Evolutionary conservation across 345 rosid species (phyloP), one percentile per base, ranked within the genome.

Genomic region (Arabidopsis suecica): DNA sequence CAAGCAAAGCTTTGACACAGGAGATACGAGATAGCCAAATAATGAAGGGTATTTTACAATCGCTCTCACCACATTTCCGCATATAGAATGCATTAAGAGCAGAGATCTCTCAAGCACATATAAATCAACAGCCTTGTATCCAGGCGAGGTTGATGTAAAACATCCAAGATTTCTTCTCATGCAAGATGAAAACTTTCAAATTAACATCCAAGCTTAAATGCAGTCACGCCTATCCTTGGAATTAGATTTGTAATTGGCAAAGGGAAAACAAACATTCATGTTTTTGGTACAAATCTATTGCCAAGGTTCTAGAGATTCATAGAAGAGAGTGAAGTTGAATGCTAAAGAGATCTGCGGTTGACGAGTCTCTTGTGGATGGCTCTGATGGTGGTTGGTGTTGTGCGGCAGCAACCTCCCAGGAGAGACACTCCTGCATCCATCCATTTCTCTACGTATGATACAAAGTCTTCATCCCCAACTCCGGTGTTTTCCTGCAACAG

Each of bases 41-140:
- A 16, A 16, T 16, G 18, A 16, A 28, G 32, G 32, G 32, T 28
- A 28, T 28, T 3, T 3, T 28, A 4, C 32, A 33, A 33, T 58
- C 48, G 33, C 33, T 47, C 80, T 82, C 84, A 95, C 98, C 97
- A 95, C 99, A 80, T 95, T 86, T 71, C 98, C 98, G 49, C 99
- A 95, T 6, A 91, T 85, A 45, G 96, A 95, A 83, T 93, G 98
- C 98, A 93, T 87, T 0, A 94, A 89, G 63, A 95, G 82, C 71
- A 92, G 83, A 2, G 97, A 97, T 84, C 99, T 82, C 79, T 95
- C 98, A 9, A 95, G 97, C 6, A 92, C 98, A 76, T 95, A 95
- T 55, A 92, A 79, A 76, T 92, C 98, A 63, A 95, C 98, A 63
- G 97, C 96, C 79, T 89, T 95, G 78, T 95, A 96, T 79, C 92